A percentile compares a stretch with the other conserved stretches of the same genome.
phyloP scores from a whole-genome alignment of 495 filamentous ascomycete genomes.

The Daldinia bambusicola region DNA sequence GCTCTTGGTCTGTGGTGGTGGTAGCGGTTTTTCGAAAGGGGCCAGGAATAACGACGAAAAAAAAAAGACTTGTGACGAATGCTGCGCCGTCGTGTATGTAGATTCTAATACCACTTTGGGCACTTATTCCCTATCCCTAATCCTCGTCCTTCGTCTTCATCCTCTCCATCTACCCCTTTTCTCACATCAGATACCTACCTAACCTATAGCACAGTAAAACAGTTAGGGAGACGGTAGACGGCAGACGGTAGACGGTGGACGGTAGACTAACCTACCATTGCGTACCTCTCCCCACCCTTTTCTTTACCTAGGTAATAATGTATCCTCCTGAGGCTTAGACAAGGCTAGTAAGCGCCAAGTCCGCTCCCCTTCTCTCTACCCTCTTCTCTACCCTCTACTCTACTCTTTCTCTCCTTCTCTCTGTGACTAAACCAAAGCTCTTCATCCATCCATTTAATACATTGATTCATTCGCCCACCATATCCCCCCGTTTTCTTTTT shows the following conservation, averaged over 20 bases:
- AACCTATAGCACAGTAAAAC: too few species aligned
- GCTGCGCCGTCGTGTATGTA: not conserved
- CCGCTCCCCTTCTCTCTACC: too few species aligned
- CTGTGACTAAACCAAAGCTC: slow-evolving; percentile 19
- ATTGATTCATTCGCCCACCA: not conserved
- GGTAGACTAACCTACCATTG: slow-evolving; percentile 31
- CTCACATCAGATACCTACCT: not conserved
- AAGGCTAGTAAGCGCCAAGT: slow-evolving; percentile 45
- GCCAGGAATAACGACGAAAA: not conserved
- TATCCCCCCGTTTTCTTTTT: too few species aligned
- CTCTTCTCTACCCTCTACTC: too few species aligned
- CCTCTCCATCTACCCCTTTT: slow-evolving; percentile 12
- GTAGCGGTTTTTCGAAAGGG: not conserved
- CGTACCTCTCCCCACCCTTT: slow-evolving; percentile 24
- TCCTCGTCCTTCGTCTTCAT: not conserved
- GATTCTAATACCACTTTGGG: not conserved
- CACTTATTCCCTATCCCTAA: too few species aligned
- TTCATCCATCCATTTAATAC: too few species aligned
- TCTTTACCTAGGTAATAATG: too few species aligned
- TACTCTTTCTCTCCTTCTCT: too few species aligned
- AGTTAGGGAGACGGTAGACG: too few species aligned
- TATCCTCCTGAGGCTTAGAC: slow-evolving; percentile 32
- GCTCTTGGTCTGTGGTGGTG: too few species aligned
- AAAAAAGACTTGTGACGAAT: too few species aligned
- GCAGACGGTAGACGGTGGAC: not conserved